These are phyloP conservation scores for Saturnispora zaruensis DNA, from an alignment of 805 yeast species.

Conservation along the genomic window DNA sequence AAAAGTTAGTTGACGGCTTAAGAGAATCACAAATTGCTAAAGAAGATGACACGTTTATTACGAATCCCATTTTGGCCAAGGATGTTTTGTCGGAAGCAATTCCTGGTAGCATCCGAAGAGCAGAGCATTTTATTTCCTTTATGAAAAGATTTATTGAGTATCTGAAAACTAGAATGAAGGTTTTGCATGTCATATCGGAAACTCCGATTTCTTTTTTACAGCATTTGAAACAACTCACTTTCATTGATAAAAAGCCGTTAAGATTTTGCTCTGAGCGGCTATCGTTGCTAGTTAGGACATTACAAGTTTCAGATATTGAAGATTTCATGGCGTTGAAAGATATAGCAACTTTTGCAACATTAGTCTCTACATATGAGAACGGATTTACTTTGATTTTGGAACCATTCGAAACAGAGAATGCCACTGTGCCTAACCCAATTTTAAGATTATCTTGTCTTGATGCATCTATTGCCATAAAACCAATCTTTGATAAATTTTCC, in stretches of 20 bases:
- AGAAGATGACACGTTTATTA: slow-evolving; percentile 61
- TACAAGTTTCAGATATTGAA: slow-evolving; percentile 81
- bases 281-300: slow-evolving; percentile 78
- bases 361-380: slow-evolving; percentile 87
- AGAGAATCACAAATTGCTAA: slow-evolving; percentile 65
- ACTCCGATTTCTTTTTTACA: slow-evolving; percentile 90
- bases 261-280: slow-evolving; percentile 88
- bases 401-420: slow-evolving; percentile 89
- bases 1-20: slow-evolving; percentile 80
- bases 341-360: slow-evolving; percentile 92
- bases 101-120: slow-evolving; percentile 95
- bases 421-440: slow-evolving; percentile 95
- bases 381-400: slow-evolving; percentile 90
- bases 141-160: slow-evolving; percentile 89
- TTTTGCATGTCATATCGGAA: slow-evolving; percentile 93
- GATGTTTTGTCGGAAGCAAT: slow-evolving; percentile 87
- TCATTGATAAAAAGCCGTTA: slow-evolving; percentile 85
- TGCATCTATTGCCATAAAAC: slow-evolving; percentile 96
- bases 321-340: slow-evolving; percentile 91
- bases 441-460: slow-evolving; percentile 89
- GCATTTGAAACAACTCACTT: slow-evolving; percentile 88
- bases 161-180: slow-evolving; percentile 94
- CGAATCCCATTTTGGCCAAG: slow-evolving; percentile 78
- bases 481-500: slow-evolving; percentile 87
- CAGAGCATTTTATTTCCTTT: slow-evolving; percentile 93